These are phyloP conservation scores for Leccinellum rugosiceps DNA, from an alignment of 768 basidiomycete genomes.

Conservation along the genomic window DNA sequence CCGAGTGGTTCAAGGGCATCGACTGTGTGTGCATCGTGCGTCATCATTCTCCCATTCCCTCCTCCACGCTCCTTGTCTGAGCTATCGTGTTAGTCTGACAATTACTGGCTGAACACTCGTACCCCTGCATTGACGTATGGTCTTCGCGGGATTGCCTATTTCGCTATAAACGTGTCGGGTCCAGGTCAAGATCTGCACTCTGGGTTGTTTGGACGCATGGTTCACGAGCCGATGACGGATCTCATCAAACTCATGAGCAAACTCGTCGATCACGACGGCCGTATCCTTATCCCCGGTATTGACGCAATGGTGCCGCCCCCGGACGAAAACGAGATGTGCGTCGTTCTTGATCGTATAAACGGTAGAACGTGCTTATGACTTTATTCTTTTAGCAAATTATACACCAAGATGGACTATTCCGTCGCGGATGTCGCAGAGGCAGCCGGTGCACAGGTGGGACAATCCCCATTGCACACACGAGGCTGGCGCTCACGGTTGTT, in stretches of 20 bases:
- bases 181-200: constrained; percentile 89
- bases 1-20: constrained; percentile 78
- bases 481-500: neutral
- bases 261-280: constrained; percentile 75
- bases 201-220: constrained; percentile 77
- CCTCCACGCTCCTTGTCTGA: neutral
- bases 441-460: constrained; percentile 57
- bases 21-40: constrained; percentile 92
- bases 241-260: constrained; percentile 79
- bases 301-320: constrained; percentile 79
- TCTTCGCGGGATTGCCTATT: constrained; percentile 85
- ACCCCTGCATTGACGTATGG: constrained; percentile 85
- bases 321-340: constrained; percentile 67
- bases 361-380: neutral
- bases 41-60: constrained; percentile 11
- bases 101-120: constrained; percentile 88
- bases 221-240: constrained; percentile 94
- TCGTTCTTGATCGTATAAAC: constrained; percentile 2
- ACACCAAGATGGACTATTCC: constrained; percentile 71
- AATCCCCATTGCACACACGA: neutral
- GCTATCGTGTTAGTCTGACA: constrained; percentile 62
- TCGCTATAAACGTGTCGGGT: constrained; percentile 76
- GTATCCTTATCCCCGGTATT: constrained; percentile 86
- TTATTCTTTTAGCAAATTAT: constrained; percentile 49
- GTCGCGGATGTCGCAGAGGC: constrained; percentile 70